A percentile compares a stretch with the other conserved stretches of the same genome.
These are phyloP conservation scores for Solanum acaule DNA, from an alignment of 257 asterid genomes.

Conservation along the genomic window DNA sequence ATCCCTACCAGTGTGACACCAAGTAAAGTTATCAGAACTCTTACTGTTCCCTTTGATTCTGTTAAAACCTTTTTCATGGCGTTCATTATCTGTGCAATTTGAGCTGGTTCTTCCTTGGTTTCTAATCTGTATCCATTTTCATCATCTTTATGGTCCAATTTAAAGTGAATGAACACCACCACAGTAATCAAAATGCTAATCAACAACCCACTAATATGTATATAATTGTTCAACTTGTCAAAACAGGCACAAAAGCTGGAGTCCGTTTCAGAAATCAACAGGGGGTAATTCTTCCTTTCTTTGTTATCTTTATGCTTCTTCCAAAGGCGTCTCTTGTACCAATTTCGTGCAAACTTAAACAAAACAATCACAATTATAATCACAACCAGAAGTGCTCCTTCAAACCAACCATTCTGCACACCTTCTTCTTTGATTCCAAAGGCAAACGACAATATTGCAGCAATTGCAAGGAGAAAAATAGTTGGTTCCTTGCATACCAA, in stretches of 20 bases:
- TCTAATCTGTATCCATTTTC: constrained; percentile 16
- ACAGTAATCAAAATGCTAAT: constrained; percentile 12
- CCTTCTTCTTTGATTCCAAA: constrained; percentile 29
- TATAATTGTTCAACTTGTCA: constrained; percentile 7
- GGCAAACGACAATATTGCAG: constrained; percentile 15
- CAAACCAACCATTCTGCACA: constrained; percentile 4
- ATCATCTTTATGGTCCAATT: constrained; percentile 7
- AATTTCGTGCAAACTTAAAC: too few species aligned
- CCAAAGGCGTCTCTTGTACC: not conserved
- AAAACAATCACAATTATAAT: not conserved
- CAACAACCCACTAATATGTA: constrained; percentile 11
- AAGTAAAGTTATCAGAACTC: constrained; percentile 13
- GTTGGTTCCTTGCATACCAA: not conserved
- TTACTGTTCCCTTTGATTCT: constrained; percentile 15
- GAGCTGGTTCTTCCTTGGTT: constrained; percentile 18
- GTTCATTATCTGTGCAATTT: not conserved
- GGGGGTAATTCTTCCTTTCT: not conserved
- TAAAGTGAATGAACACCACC: constrained; percentile 14
- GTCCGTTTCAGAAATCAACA: not conserved
- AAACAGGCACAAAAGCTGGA: constrained; percentile 11
- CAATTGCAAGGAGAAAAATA: not conserved
- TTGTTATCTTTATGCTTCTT: not conserved
- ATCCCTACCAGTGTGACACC: constrained; percentile 22
- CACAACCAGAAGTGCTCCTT: constrained; percentile 9
- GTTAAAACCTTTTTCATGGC: constrained; percentile 11